Base-by-base conservation (phyloP, 1,284 basidiomycete genomes). In the Xanthoconium separans region DNA sequence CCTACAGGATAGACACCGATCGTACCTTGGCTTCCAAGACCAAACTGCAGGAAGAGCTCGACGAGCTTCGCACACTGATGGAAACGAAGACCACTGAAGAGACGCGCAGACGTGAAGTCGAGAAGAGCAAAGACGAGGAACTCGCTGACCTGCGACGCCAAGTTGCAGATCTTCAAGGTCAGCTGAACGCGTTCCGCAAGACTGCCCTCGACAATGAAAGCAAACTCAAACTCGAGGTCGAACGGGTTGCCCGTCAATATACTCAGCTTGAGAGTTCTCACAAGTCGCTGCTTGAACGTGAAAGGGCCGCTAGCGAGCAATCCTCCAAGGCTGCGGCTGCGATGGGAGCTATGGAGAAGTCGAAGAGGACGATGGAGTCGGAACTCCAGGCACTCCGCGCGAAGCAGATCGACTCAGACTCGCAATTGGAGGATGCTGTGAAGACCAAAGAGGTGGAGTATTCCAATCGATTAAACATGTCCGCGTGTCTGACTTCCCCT, bases 1-100 rank as follows among this genome's bases (percentile, higher is more conserved):
- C 84, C 2, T 82, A 86, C 56, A 84, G 82, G 58, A 77, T 76
- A 40, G 87, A 91, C 57, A 79, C 78, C 33, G 73, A 80, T 36
- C 80, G 82, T 30, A 81, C 84, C 20, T 68, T 73, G 10, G 70
- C 73, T 5, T 73, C 78, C 7, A 81, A 84, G 36, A 72, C 75
- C 42, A 88, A 86, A 61, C 73, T 96, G 15, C 87, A 94, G 64
- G 81, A 77, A 44, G 93, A 97, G 70, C 77, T 97, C 13, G 95
- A 98, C 65, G 91, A 93, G 61, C 77, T 96, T 6, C 85, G 95
- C 7, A 75, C 80, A 20, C 72, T 92, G 18, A 84, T 97, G 77
- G 86, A 88, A 50, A 89, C 91, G 6, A 96, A 95, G 72, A 83
- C 86, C 1, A 89, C 85, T 20, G 95, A 97, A 67, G 94, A 95